Conservation (phyloP, 257 asterid genomes). For the Primulina eburnea region DNA sequence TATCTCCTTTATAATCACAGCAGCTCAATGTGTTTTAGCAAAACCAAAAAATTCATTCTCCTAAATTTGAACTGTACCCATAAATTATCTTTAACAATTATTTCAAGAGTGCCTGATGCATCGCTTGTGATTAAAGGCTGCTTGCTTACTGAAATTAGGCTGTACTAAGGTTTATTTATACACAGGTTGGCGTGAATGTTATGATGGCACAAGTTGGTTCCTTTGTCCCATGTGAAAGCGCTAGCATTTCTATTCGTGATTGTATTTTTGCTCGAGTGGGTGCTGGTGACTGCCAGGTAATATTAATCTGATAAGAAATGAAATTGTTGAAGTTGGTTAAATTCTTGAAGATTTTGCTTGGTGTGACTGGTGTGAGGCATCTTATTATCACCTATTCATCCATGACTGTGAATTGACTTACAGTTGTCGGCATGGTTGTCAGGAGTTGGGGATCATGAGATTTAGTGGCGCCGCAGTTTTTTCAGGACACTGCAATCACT, state of each 20-base stretch:
- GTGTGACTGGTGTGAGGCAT: background rate
- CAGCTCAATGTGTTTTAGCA: constrained; percentile 1
- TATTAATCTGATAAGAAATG: constrained; percentile 19
- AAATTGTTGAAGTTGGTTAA: constrained; percentile 22
- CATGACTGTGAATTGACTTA: background rate
- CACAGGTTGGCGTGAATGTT: constrained; percentile 88
- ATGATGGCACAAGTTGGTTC: constrained; percentile 97
- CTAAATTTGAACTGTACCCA: constrained; percentile 6
- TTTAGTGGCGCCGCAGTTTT: constrained; percentile 5
- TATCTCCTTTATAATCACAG: constrained; percentile 8
- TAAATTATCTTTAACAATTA: background rate
- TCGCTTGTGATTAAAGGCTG: background rate
- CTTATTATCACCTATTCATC: background rate
- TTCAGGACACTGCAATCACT: background rate
- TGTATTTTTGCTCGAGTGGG: constrained; percentile 99
- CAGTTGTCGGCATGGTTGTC: background rate
- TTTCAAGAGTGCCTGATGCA: constrained; percentile 9
- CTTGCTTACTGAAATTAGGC: background rate
- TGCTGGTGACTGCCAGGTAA: constrained; percentile 99
- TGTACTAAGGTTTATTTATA: constrained; percentile 21
- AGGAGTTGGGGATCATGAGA: background rate
- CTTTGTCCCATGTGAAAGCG: constrained; percentile 85
- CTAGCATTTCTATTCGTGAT: constrained; percentile 85
- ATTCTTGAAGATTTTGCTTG: background rate
- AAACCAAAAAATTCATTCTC: constrained; percentile 7